Conservation (phyloP, 768 basidiomycete genomes). For the Pholiota conissans region DNA sequence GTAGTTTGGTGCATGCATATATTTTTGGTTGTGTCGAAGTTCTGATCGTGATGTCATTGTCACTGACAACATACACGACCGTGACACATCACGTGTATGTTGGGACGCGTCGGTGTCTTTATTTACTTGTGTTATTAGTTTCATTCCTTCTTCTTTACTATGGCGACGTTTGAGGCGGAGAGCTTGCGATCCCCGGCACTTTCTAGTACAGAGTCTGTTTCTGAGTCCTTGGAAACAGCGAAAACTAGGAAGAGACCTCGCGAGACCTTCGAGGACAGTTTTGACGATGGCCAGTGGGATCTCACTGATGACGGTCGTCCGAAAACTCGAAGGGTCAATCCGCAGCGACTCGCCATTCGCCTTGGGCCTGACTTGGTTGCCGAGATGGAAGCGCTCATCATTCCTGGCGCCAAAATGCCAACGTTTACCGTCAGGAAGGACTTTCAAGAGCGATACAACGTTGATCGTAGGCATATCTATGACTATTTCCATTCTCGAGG, state of each 20-base stretch:
- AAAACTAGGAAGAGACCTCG: slow-evolving; percentile 20
- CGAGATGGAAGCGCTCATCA: slow-evolving; percentile 72
- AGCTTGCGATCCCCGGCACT: slow-evolving; percentile 12
- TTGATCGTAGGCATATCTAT: slow-evolving; percentile 75
- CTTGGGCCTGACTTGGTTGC: slow-evolving; percentile 66
- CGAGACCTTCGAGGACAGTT: slow-evolving; percentile 18
- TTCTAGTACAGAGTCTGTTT: slow-evolving; percentile 16
- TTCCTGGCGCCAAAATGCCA: slow-evolving; percentile 77
- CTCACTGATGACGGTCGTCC: slow-evolving; percentile 36
- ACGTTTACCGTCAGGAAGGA: slow-evolving; percentile 68
- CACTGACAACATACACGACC: not conserved
- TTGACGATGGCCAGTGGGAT: slow-evolving; percentile 22
- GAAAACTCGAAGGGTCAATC: slow-evolving; percentile 60
- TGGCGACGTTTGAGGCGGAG: slow-evolving; percentile 33
- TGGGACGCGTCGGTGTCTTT: slow-evolving; percentile 11
- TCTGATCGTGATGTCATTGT: no score
- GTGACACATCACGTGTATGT: slow-evolving; percentile 13
- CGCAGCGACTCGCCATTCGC: slow-evolving; percentile 65
- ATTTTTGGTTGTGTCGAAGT: no score
- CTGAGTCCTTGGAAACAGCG: slow-evolving; percentile 12
- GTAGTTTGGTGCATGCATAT: no score
- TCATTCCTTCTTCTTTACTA: slow-evolving; percentile 16
- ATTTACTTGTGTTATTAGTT: not conserved
- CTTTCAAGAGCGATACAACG: slow-evolving; percentile 67
- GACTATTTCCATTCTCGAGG: slow-evolving; percentile 75